Conservation (phyloP, 2,329 filamentous ascomycete species). For the Aspergillus aculeatus region DNA sequence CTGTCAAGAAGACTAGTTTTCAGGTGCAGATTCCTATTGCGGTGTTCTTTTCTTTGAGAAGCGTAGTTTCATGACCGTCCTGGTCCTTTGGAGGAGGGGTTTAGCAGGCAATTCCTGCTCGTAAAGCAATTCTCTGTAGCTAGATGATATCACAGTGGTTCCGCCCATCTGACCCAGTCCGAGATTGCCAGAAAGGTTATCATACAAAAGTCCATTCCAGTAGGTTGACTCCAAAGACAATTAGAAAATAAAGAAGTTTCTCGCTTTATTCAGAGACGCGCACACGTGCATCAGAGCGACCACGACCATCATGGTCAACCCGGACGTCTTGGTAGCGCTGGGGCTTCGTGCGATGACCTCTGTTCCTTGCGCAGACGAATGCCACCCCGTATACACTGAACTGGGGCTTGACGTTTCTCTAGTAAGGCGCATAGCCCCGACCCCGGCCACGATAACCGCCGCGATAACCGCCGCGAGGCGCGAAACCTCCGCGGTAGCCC, state of each 20-base stretch:
- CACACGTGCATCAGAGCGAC: not conserved
- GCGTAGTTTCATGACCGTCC: not conserved
- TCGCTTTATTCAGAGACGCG: slow-evolving; percentile 14
- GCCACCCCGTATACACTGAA: not conserved
- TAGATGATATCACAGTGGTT: slow-evolving; percentile 23
- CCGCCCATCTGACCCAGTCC: slow-evolving; percentile 22
- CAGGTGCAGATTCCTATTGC: not conserved
- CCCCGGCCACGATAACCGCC: slow-evolving; percentile 51
- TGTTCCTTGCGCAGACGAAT: slow-evolving; percentile 1
- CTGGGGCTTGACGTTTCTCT: slow-evolving; percentile 14
- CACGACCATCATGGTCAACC: not conserved
- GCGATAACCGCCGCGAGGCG: slow-evolving; percentile 59
- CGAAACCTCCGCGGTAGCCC: slow-evolving; percentile 49
- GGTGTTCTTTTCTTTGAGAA: not conserved
- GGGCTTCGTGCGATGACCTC: slow-evolving; percentile 6
- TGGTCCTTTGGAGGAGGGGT: not conserved
- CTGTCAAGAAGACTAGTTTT: not conserved
- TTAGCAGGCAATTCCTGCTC: not conserved
- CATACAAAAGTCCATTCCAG: slow-evolving; percentile 30
- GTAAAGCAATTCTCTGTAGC: slow-evolving; percentile 5
- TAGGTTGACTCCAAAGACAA: slow-evolving; percentile 31
- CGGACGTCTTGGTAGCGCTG: slow-evolving; percentile 4
- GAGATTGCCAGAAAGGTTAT: slow-evolving; percentile 31
- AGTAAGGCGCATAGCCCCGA: slow-evolving; percentile 49
- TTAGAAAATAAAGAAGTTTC: not conserved